These are phyloP conservation scores for Colletotrichum cereale DNA, from an alignment of 2,329 filamentous ascomycete species.

Conservation along the genomic window DNA sequence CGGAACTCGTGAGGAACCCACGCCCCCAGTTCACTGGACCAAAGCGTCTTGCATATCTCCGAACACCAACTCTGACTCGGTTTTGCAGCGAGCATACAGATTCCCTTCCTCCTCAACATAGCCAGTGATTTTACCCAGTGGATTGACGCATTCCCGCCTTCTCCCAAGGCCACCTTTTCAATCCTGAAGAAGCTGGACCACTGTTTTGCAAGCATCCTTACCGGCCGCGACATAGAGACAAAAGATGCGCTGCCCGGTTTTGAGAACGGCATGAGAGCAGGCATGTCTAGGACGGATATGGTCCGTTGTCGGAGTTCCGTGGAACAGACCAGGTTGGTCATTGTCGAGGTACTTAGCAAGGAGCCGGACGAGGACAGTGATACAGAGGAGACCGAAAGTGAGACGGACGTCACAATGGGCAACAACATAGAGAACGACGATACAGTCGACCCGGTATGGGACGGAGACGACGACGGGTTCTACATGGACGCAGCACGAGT, in stretches of 20 bases:
- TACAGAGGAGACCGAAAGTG: slow-evolving; percentile 48
- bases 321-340: slow-evolving; percentile 78
- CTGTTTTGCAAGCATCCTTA: slow-evolving; percentile 82
- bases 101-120: slow-evolving; percentile 85
- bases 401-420: slow-evolving; percentile 43
- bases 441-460: slow-evolving; percentile 47
- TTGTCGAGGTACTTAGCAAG: slow-evolving; percentile 75
- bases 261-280: slow-evolving; percentile 68
- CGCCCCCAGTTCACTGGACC: neutral
- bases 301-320: slow-evolving; percentile 87
- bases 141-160: slow-evolving; percentile 77
- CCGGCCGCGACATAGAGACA: slow-evolving; percentile 75
- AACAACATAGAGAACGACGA: slow-evolving; percentile 54
- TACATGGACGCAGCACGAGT: slow-evolving; percentile 81
- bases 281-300: slow-evolving; percentile 85
- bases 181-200: slow-evolving; percentile 84
- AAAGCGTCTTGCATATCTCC: neutral
- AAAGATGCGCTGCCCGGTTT: slow-evolving; percentile 78
- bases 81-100: slow-evolving; percentile 78
- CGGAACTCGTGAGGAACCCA: slow-evolving; percentile 78
- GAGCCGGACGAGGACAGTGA: slow-evolving; percentile 50
- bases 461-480: slow-evolving; percentile 59
- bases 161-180: slow-evolving; percentile 76
- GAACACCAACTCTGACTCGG: slow-evolving; percentile 10
- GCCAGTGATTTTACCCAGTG: slow-evolving; percentile 80